A percentile compares a stretch with the other conserved stretches of the same genome.
These are phyloP conservation scores for Pholiota adiposa DNA, from an alignment of 1,284 basidiomycete species.

Conservation along the genomic window DNA sequence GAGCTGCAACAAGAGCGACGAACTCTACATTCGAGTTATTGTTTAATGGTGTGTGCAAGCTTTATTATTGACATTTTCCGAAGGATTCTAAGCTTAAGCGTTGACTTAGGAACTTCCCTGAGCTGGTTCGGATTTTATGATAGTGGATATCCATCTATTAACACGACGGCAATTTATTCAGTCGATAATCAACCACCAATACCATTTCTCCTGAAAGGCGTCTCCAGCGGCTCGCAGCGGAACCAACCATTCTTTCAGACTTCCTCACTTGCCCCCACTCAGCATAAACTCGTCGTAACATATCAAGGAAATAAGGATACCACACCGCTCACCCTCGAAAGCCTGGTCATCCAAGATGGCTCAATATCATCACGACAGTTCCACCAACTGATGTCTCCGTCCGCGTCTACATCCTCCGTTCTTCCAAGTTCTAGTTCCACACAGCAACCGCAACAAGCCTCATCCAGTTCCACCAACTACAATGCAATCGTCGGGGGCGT, in stretches of 20 bases:
- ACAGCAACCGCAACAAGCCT: background rate
- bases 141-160: background rate
- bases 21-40: background rate
- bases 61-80: background rate
- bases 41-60: background rate
- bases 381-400: no score
- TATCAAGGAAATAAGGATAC: background rate
- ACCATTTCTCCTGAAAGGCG: background rate
- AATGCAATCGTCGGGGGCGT: background rate
- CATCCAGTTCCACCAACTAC: background rate
- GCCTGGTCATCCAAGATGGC: background rate
- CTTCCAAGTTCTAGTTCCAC: background rate
- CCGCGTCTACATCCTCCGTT: background rate
- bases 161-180: background rate
- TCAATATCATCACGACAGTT: background rate
- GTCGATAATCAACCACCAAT: background rate
- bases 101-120: background rate
- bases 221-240: background rate
- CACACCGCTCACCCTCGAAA: background rate
- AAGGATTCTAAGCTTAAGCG: background rate
- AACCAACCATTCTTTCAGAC: background rate
- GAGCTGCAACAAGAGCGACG: background rate
- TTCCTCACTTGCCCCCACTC: background rate
- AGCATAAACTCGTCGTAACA: background rate
- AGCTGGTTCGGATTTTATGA: background rate